Conservation (phyloP, 73 alveolate genomes). For the Paramecium pentaurelia region DNA sequence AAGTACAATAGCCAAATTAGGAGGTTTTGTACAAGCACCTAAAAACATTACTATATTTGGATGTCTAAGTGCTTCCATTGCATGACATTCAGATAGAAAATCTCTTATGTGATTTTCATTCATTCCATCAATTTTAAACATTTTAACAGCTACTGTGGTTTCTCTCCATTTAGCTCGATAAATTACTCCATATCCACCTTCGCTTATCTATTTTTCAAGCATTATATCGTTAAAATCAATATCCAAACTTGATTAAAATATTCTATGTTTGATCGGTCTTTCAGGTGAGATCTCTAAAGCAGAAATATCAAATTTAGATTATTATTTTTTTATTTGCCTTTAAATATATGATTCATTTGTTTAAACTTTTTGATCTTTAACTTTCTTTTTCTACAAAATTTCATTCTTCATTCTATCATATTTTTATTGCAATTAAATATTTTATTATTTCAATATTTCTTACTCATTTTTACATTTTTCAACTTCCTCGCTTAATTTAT, state of each 20-base stretch:
- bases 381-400: neutral
- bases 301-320: slow-evolving; percentile 59
- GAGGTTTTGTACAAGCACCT: slow-evolving; percentile 96
- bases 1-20: slow-evolving; percentile 89
- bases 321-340: slow-evolving; percentile 45
- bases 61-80: slow-evolving; percentile 96
- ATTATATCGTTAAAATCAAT: slow-evolving; percentile 85
- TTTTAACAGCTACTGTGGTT: slow-evolving; percentile 96
- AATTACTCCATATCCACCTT: slow-evolving; percentile 97
- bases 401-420: slow-evolving; percentile 30
- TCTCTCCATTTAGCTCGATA: slow-evolving; percentile 95
- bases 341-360: slow-evolving; percentile 50
- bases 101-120: slow-evolving; percentile 92
- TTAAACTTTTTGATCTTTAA: slow-evolving; percentile 32
- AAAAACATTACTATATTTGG: slow-evolving; percentile 95
- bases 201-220: slow-evolving; percentile 84
- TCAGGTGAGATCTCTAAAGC: slow-evolving; percentile 63
- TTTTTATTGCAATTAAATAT: neutral
- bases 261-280: slow-evolving; percentile 58
- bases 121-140: slow-evolving; percentile 88
- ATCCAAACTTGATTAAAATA: slow-evolving; percentile 79
- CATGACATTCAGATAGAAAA: slow-evolving; percentile 94
- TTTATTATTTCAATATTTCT: neutral
- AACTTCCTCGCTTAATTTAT: slow-evolving; percentile 22
- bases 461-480: neutral